Base-by-base conservation (phyloP, 2,329 filamentous ascomycete species). In the Cadophora sp. region DNA sequence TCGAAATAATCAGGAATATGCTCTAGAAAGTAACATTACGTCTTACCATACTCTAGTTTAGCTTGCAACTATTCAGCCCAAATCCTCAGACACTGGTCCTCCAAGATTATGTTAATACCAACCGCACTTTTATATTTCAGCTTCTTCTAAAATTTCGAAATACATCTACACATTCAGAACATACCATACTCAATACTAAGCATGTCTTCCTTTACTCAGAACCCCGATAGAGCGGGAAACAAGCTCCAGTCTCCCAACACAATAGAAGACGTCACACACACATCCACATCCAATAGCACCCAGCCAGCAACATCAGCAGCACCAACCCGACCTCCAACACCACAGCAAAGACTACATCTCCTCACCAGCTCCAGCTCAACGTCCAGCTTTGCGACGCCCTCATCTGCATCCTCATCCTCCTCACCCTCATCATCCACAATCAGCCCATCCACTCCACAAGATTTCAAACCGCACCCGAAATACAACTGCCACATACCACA, bases 401-500 rank as follows among this genome's bases (percentile, higher is more conserved):
- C 55, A 24, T n/a, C n/a, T n/a, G n/a, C n/a, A n/a, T n/a, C n/a
- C n/a, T n/a, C n/a, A n/a, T n/a, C n/a, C n/a, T n/a, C n/a, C n/a
- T n/a, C n/a, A n/a, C n/a, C n/a, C n/a, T n/a, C n/a, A n/a, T n/a
- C n/a, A n/a, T n/a, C 55, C 11, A 6, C 31, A 58, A 26, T 11
- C 8, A 48, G 26, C 2, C 50, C 62, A 31, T 12, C 46, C 1
- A 46, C 62, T 14, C 50, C 53, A 55, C 2, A 6, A n/a, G 26
- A 29, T n/a, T 27, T 27, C n/a, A 37, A 31, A 24, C 8, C 55
- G 14, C 37, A 58, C n/a, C 43, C 34, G 11, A 50, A 14, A 27
- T 51, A 62, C 50, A 27, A 19, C 12, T 65, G 50, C 40, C 62
- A 53, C 8, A 26, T 19, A 3, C 66, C 62, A 4, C 66, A 68